phyloP scores from a whole-genome alignment of 2,329 filamentous ascomycete species.

The Gaeumannomyces sp. region DNA sequence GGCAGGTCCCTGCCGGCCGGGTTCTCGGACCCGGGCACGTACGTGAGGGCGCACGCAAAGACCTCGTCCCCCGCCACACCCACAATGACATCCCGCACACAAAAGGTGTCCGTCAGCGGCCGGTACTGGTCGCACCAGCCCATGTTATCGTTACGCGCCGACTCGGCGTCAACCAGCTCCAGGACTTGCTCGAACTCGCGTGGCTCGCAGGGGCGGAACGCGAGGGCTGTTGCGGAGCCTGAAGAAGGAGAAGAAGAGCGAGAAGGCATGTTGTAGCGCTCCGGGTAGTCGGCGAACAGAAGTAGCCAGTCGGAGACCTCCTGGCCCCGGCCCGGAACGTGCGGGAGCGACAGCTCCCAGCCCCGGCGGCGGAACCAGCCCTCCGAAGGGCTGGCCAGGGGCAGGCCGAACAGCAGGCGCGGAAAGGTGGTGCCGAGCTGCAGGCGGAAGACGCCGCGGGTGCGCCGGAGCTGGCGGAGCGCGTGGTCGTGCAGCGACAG shows the following conservation, averaged over 20 bases:
- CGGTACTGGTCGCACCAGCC: constrained; percentile 57
- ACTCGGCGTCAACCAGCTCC: constrained; percentile 43
- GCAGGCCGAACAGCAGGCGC: constrained; percentile 49
- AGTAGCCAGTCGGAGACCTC: constrained; percentile 49
- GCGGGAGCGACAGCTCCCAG: constrained; percentile 36
- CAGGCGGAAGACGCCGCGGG: constrained; percentile 45
- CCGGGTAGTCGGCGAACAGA: constrained; percentile 42
- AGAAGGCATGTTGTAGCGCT: constrained; percentile 27
- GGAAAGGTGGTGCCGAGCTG: constrained; percentile 55
- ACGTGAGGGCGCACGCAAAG: constrained; percentile 49
- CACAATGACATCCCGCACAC: constrained; percentile 48
- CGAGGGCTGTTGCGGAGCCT: constrained; percentile 26
- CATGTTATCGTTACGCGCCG: constrained; percentile 38
- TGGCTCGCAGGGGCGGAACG: constrained; percentile 38
- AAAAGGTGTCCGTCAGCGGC: constrained; percentile 39
- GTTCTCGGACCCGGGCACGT: constrained; percentile 40
- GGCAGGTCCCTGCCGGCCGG: constrained; percentile 45
- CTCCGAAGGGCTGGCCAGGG: constrained; percentile 32
- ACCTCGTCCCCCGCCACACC: constrained; percentile 42
- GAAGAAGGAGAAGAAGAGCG: constrained; percentile 13
- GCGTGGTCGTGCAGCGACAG: constrained; percentile 46
- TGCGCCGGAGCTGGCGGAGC: constrained; percentile 39
- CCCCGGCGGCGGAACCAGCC: constrained; percentile 50
- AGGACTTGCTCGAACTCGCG: constrained; percentile 41
- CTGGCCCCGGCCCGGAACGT: constrained; percentile 38